Percentiles rank a stretch among this genome's conserved stretches.
phyloP scores from a whole-genome alignment of 805 yeast species.

The Candida adriatica region DNA sequence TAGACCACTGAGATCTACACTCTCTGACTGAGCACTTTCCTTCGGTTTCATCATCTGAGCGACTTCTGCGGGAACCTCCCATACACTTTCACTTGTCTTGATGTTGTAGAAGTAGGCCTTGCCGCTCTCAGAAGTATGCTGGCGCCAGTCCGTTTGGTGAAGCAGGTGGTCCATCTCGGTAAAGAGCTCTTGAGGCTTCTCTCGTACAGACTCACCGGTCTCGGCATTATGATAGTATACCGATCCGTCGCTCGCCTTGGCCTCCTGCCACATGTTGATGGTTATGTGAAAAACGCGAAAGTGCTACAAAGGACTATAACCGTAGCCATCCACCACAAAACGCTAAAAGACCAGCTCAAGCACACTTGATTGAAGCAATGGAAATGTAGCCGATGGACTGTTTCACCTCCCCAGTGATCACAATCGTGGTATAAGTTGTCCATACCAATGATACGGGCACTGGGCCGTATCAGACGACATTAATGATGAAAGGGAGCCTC shows the following conservation, averaged over 20 bases:
- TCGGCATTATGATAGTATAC: slow-evolving; percentile 62
- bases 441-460: too few relatives aligned
- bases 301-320: too few relatives aligned
- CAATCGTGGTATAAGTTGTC: too few relatives aligned
- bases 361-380: too few relatives aligned
- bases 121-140: slow-evolving; percentile 47
- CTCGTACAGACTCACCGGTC: slow-evolving; percentile 75
- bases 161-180: slow-evolving; percentile 39
- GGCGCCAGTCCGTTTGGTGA: slow-evolving; percentile 47
- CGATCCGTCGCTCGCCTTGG: slow-evolving; percentile 52
- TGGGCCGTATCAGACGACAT: too few relatives aligned
- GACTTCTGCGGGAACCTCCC: slow-evolving; percentile 68
- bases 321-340: too few relatives aligned
- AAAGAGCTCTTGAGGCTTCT: slow-evolving; percentile 53
- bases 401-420: too few relatives aligned
- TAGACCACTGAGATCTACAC: not conserved
- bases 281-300: too few relatives aligned
- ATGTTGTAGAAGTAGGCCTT: slow-evolving; percentile 62
- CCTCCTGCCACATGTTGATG: slow-evolving; percentile 74
- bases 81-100: slow-evolving; percentile 58
- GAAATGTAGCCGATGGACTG: too few relatives aligned
- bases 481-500: too few relatives aligned
- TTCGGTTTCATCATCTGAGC: slow-evolving; percentile 2
- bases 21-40: slow-evolving; percentile 1
- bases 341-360: too few relatives aligned